Conservation (phyloP, 2,329 filamentous ascomycete species). For the Stachybotrys echinatus region DNA sequence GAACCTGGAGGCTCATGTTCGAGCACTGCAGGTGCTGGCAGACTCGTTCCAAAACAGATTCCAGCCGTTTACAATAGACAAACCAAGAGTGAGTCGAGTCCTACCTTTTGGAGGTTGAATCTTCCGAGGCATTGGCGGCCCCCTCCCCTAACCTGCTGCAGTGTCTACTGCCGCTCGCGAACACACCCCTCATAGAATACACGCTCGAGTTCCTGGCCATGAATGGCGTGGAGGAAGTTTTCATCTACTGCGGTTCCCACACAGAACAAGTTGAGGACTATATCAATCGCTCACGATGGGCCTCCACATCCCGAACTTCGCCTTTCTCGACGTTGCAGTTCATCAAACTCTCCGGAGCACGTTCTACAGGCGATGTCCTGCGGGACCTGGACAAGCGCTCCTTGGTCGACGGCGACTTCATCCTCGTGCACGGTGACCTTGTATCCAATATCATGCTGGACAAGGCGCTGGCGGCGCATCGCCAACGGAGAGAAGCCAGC, state of each 20-base stretch:
- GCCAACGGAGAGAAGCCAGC: slow-evolving; percentile 72
- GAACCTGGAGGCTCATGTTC: slow-evolving; percentile 12
- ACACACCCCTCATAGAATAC: slow-evolving; percentile 94
- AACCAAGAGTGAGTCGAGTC: slow-evolving; percentile 68
- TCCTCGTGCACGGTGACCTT: slow-evolving; percentile 88
- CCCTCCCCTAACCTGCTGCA: slow-evolving; percentile 36
- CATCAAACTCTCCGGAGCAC: slow-evolving; percentile 75
- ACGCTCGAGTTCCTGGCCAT: slow-evolving; percentile 94
- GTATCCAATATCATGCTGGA: slow-evolving; percentile 88
- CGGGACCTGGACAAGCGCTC: slow-evolving; percentile 85
- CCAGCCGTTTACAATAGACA: slow-evolving; percentile 81
- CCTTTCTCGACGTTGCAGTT: slow-evolving; percentile 80
- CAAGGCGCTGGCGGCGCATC: slow-evolving; percentile 69
- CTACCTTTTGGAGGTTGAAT: too few relatives aligned
- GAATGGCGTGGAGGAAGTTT: slow-evolving; percentile 91
- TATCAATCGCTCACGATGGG: slow-evolving; percentile 71
- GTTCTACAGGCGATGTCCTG: slow-evolving; percentile 89
- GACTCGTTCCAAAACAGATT: slow-evolving; percentile 95
- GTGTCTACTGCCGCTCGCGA: slow-evolving; percentile 91
- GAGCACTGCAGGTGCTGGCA: slow-evolving; percentile 63
- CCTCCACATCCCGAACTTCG: slow-evolving; percentile 46
- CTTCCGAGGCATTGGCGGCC: too few relatives aligned
- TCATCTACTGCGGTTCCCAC: slow-evolving; percentile 85
- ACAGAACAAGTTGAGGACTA: slow-evolving; percentile 84
- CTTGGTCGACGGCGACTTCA: slow-evolving; percentile 83